Percentiles rank a stretch among this genome's conserved stretches.
Conservation (phyloP, 192 early-diverging fungal species). For the Chytriomyces sp. region DNA sequence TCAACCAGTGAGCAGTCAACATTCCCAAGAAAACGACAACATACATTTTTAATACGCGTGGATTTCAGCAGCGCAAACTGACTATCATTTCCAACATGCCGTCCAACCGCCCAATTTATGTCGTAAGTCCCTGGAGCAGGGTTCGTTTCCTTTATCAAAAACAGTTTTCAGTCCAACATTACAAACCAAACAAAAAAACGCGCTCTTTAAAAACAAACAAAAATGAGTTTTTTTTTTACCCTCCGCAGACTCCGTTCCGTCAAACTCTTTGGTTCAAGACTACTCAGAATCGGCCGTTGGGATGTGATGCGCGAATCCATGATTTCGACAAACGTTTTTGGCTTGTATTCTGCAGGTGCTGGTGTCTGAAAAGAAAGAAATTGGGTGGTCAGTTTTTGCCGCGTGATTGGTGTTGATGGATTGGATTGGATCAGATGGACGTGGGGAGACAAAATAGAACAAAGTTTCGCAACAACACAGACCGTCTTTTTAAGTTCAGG, state of each 20-base stretch:
- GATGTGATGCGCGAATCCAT: conserved; percentile 24
- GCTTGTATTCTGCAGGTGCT: conserved; percentile 42
- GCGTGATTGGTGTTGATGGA: too few relatives aligned
- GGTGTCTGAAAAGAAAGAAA: conserved; percentile 35
- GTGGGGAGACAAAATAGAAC: background rate
- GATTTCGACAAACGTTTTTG: conserved; percentile 41
- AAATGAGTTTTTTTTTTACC: conserved; percentile 10
- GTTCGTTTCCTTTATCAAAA: conserved; percentile 1
- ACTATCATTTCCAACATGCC: conserved; percentile 53
- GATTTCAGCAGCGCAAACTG: conserved; percentile 51
- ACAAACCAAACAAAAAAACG: background rate
- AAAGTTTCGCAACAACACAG: background rate
- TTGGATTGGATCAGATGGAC: background rate
- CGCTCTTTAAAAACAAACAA: background rate
- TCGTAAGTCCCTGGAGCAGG: conserved; percentile 49
- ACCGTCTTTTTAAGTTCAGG: conserved; percentile 40
- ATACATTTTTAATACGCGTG: conserved; percentile 45
- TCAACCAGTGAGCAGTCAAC: conserved; percentile 5
- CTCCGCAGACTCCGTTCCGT: conserved; percentile 15
- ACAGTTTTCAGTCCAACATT: too few relatives aligned
- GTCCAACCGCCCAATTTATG: conserved; percentile 54
- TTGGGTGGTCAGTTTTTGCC: too few relatives aligned
- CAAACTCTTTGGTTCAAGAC: conserved; percentile 27
- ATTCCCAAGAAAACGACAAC: too few relatives aligned
- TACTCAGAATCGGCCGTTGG: conserved; percentile 17